phyloP scores from a whole-genome alignment of 805 yeast species.

The Sugiyamaella smithiae region DNA sequence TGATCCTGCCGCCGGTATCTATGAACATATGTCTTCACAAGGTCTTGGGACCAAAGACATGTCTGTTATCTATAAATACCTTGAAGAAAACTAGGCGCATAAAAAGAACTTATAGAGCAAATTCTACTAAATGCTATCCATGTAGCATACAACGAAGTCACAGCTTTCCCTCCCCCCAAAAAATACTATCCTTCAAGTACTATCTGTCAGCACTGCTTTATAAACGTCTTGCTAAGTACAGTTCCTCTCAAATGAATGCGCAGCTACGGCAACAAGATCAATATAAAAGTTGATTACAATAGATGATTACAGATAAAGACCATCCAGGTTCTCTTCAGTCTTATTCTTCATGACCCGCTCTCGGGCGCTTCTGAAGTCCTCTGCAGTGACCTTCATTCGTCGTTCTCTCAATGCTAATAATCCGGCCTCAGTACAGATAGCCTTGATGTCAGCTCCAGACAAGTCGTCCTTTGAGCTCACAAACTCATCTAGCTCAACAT shows the following conservation, averaged over 20 bases:
- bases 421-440: slow-evolving; percentile 97
- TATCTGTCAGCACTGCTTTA: no score
- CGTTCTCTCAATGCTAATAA: slow-evolving; percentile 92
- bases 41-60: slow-evolving; percentile 26
- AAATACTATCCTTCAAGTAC: no score
- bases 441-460: slow-evolving; percentile 97
- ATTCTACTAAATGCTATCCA: neutral
- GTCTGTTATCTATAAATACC: slow-evolving; percentile 30
- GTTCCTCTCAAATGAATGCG: no score
- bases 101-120: neutral
- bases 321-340: slow-evolving; percentile 94
- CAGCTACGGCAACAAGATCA: no score
- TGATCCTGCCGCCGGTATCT: slow-evolving; percentile 25
- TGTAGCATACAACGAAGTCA: no score
- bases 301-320: slow-evolving; percentile 65
- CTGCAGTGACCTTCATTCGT: slow-evolving; percentile 94
- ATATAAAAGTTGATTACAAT: neutral
- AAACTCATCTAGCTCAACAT: slow-evolving; percentile 84
- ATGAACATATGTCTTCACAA: slow-evolving; percentile 22
- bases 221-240: no score
- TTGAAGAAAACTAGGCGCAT: slow-evolving; percentile 12
- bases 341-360: slow-evolving; percentile 95
- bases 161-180: no score
- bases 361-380: slow-evolving; percentile 89
- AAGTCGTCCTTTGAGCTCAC: slow-evolving; percentile 90